Base-by-base conservation (phyloP, 148 eudicot species). In the Selenicereus undatus region DNA sequence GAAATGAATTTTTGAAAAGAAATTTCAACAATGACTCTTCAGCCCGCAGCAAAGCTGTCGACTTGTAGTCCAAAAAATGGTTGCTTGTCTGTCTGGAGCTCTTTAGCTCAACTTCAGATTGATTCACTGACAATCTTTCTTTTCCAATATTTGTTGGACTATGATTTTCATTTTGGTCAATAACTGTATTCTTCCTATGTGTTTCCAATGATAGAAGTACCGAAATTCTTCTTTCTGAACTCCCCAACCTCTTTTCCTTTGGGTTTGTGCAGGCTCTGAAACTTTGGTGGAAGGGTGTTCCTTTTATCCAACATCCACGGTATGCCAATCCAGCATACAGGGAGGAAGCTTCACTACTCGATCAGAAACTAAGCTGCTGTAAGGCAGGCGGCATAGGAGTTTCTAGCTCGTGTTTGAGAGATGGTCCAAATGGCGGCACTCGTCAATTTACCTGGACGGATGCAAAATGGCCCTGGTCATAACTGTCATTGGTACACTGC, bases 391-490 rank as follows among this genome's bases (percentile, higher is more conserved):
- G 77, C 69, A 71, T 48, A 52, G 81, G 80, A 83, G 73, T 80
- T 69, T 82, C 21, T 73, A 68, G 68, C 76, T 56, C 45, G 71
- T 83, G 79, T 78, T 32, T 66, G 26, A 52, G 71, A 62, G 83
- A 77, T 29, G 70, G 76, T 26, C 71, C 13, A 1, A 71, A 30
- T 80, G 74, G 48, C 22, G 48, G 17, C 43, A 75, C 82, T 76
- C 93, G 80, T 73, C 74, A 87, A 80, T 90, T 95, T 80, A 79
- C 60, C 50, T 95, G 98, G 98, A 90, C 87, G 58, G 95, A 93
- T 88, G 97, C 98, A 74, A 89, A 88, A 78, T 95, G 98, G 98
- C 98, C 97, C 51, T 93, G 97, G 97, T 86, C 85, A 86, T 93
- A 84, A 85, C 29, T 54, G 36, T 48, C 54, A 20, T 10, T 24